These are phyloP conservation scores for Pisolithus tinctorius DNA, from an alignment of 768 basidiomycete genomes.

Conservation along the genomic window DNA sequence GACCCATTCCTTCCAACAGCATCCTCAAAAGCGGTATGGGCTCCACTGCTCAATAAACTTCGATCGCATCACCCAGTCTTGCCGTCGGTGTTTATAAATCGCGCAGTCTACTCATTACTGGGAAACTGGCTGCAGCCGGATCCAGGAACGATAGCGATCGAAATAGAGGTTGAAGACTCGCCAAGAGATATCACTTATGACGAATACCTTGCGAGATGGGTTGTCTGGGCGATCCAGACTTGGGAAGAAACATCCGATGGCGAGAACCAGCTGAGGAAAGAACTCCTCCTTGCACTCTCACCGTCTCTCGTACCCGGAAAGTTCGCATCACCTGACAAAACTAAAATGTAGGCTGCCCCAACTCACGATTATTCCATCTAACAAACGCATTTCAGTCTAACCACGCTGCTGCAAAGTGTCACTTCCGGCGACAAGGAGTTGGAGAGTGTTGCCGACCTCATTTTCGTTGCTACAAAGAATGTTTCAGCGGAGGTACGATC, in stretches of 20 bases:
- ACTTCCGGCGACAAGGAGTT: conserved; percentile 15
- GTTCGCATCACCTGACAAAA: conserved; percentile 18
- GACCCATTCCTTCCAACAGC: conserved; percentile 44
- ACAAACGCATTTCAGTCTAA: conserved; percentile 15
- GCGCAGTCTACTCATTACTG: conserved; percentile 35
- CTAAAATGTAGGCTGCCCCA: conserved; percentile 27
- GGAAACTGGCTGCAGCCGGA: conserved; percentile 12
- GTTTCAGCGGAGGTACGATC: conserved; percentile 14
- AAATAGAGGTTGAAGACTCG: conserved; percentile 12
- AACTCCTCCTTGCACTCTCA: conserved; percentile 39
- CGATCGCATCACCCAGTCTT: conserved; percentile 51
- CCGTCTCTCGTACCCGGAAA: conserved; percentile 39
- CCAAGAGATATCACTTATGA: conserved; percentile 40
- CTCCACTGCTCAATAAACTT: conserved; percentile 54
- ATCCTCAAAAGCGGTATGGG: conserved; percentile 57
- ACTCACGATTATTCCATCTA: not conserved
- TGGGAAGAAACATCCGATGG: conserved; percentile 28
- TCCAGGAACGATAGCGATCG: conserved; percentile 10
- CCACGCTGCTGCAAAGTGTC: conserved; percentile 14
- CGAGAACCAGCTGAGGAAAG: conserved; percentile 39
- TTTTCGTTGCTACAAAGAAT: conserved; percentile 4
- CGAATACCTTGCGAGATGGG: conserved; percentile 65
- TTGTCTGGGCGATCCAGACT: conserved; percentile 47
- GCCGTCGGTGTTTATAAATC: conserved; percentile 38
- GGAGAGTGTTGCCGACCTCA: conserved; percentile 12